These are phyloP conservation scores for Emergomyces pasteurianus DNA, from an alignment of 2,329 filamentous ascomycete species.

Conservation along the genomic window DNA sequence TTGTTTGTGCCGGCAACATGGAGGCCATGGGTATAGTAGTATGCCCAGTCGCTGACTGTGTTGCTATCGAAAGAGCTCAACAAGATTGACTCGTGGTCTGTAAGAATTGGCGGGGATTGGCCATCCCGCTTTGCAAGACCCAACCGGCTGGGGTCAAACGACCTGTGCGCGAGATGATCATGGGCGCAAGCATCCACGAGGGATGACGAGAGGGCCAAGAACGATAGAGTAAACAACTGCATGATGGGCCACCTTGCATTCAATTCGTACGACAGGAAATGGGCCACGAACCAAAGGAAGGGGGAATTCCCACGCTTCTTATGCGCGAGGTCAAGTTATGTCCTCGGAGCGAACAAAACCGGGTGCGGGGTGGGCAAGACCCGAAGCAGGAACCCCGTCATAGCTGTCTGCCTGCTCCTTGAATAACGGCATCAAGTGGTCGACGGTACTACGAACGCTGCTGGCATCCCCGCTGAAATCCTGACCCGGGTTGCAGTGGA, in stretches of 20 bases:
- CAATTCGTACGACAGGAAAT: background rate
- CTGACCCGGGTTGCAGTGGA: background rate
- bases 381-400: background rate
- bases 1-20: constrained; percentile 22
- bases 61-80: constrained; percentile 17
- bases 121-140: constrained; percentile 12
- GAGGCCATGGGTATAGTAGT: constrained; percentile 21
- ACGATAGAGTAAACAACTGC: constrained; percentile 5
- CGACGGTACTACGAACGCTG: background rate
- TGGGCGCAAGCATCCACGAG: constrained; percentile 9
- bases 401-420: background rate
- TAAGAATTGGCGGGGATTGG: constrained; percentile 17
- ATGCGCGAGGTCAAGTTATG: background rate
- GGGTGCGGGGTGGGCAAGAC: background rate
- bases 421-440: background rate
- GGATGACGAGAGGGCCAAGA: constrained; percentile 9
- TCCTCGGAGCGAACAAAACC: background rate
- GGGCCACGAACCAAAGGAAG: too few relatives aligned
- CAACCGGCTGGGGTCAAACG: constrained; percentile 7
- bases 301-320: background rate
- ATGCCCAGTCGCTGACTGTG: constrained; percentile 18
- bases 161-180: constrained; percentile 1
- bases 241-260: constrained; percentile 5
- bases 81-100: constrained; percentile 18
- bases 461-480: background rate